A percentile compares a stretch with the other conserved stretches of the same genome.
phyloP scores from a whole-genome alignment of 2,329 filamentous ascomycete genomes.

The Xylariaceae sp. region DNA sequence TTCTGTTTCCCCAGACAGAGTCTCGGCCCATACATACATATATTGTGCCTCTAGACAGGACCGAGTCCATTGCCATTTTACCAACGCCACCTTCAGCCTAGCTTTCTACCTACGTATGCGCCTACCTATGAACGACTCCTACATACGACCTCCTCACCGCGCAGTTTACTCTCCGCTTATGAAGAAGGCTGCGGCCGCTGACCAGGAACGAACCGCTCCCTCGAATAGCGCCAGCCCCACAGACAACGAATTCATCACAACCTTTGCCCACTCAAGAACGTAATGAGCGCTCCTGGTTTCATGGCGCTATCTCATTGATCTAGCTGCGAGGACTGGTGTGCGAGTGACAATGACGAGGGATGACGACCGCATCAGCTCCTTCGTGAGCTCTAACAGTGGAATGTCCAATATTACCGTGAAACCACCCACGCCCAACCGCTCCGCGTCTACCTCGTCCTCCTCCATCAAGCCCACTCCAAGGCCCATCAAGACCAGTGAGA shows the following conservation, averaged over 20 bases:
- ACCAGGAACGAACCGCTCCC: conserved; percentile 5
- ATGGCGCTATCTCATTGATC: conserved; percentile 40
- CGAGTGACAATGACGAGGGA: conserved; percentile 69
- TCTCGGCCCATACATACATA: background rate
- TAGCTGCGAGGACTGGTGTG: conserved; percentile 36
- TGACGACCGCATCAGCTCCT: conserved; percentile 72
- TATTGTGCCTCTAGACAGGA: background rate
- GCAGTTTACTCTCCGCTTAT: conserved; percentile 14
- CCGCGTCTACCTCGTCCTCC: conserved; percentile 42
- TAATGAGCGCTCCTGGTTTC: conserved; percentile 31
- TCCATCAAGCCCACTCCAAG: conserved; percentile 49
- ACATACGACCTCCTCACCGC: conserved; percentile 8
- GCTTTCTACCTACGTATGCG: background rate
- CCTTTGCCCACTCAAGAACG: conserved; percentile 25
- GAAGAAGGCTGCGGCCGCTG: background rate
- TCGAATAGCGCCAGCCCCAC: conserved; percentile 8
- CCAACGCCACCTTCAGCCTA: background rate
- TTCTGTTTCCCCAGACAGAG: background rate
- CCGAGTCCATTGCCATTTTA: background rate
- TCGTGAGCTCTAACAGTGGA: conserved; percentile 71
- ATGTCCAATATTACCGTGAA: conserved; percentile 71
- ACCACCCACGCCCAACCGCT: conserved; percentile 47
- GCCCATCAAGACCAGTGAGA: conserved; percentile 64
- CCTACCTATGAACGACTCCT: no score
- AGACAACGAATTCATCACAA: background rate